Evolutionary conservation across 345 rosid genomes (phyloP).

Genomic region (Populus ilicifolia): DNA sequence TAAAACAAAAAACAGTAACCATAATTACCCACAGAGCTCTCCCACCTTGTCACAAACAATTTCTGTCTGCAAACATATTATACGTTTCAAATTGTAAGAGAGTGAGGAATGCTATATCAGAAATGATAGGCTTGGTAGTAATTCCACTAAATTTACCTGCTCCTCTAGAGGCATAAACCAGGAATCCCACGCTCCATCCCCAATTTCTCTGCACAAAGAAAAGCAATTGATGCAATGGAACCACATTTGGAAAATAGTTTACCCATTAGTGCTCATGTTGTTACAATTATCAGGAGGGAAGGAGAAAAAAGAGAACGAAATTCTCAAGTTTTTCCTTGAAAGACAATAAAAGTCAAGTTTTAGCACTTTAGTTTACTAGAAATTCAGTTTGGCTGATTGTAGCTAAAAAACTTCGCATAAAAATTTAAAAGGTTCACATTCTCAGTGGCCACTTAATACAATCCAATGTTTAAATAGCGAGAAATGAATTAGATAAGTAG

Average conservation of each 20-base stretch:
- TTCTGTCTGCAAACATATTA: conserved; percentile 37
- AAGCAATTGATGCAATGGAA: conserved; percentile 3
- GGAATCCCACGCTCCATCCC: conserved; percentile 75
- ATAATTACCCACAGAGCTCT: conserved; percentile 12
- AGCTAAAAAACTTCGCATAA: neutral
- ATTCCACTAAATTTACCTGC: conserved; percentile 41
- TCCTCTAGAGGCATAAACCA: conserved; percentile 84
- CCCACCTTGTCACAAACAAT: conserved; percentile 71
- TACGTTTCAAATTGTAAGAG: conserved; percentile 7
- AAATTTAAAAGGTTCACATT: neutral
- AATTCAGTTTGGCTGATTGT: neutral
- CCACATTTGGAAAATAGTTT: neutral
- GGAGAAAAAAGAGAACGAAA: neutral
- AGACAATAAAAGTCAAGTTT: neutral
- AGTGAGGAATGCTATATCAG: neutral
- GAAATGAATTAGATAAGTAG: neutral
- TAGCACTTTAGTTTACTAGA: neutral
- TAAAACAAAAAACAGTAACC: neutral
- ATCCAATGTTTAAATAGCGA: neutral
- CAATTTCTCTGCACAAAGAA: conserved; percentile 64
- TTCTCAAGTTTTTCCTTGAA: neutral
- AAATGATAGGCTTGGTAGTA: conserved; percentile 1
- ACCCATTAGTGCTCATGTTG: neutral
- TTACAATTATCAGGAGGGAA: neutral
- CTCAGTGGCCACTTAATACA: neutral